Evolutionary conservation across 2,329 filamentous ascomycete species (phyloP).

Genomic region (Xylaria sp.): DNA sequence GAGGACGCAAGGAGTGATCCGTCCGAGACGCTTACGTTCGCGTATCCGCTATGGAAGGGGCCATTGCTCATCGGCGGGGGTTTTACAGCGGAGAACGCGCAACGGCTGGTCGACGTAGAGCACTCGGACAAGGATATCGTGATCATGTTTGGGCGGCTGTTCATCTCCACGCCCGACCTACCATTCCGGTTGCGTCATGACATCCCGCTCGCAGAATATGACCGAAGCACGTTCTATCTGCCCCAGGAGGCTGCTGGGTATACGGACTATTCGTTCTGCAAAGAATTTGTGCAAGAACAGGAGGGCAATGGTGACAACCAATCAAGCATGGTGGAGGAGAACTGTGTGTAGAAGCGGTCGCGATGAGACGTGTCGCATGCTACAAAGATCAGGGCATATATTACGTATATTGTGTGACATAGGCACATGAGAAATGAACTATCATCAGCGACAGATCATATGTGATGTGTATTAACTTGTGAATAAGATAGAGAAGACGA

Average conservation of each 20-base stretch:
- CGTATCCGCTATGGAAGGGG: constrained; percentile 40
- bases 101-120: constrained; percentile 34
- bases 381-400: no score
- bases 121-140: constrained; percentile 38
- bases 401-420: no score
- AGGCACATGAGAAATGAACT: no score
- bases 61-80: constrained; percentile 43
- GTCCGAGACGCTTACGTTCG: constrained; percentile 15
- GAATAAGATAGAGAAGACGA: no score
- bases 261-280: constrained; percentile 46
- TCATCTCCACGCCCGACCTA: constrained; percentile 56
- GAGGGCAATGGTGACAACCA: not conserved
- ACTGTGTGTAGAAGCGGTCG: not conserved
- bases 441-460: no score
- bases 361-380: no score
- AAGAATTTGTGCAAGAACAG: constrained; percentile 22
- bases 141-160: constrained; percentile 54
- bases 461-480: no score
- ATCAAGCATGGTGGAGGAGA: not conserved
- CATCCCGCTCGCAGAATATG: constrained; percentile 49
- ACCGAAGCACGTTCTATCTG: constrained; percentile 53
- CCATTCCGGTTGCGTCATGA: constrained; percentile 50
- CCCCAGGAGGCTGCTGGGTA: constrained; percentile 42
- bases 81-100: constrained; percentile 33
- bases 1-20: constrained; percentile 41